Conservation (phyloP, 2,329 filamentous ascomycete genomes). For the Beauveria varroae region DNA sequence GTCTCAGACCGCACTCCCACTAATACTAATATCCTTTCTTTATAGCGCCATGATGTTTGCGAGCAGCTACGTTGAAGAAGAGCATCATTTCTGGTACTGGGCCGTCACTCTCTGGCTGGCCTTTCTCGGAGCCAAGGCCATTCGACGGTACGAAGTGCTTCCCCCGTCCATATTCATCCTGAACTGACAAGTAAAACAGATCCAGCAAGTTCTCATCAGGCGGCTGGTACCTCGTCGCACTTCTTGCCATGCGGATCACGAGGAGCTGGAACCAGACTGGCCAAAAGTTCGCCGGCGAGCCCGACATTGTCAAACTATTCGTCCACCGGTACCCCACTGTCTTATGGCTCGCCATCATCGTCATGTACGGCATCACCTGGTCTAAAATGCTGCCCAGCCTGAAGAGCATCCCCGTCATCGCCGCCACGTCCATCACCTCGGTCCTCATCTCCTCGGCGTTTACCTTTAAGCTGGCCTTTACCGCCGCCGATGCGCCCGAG, state of each 20-base stretch:
- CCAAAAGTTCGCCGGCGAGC: constrained; percentile 87
- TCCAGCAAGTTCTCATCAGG: constrained; percentile 21
- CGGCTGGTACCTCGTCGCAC: constrained; percentile 35
- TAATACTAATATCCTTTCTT: constrained; percentile 45
- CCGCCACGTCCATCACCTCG: constrained; percentile 33
- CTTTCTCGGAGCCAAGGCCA: constrained; percentile 42
- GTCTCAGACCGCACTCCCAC: constrained; percentile 21
- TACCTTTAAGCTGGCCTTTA: constrained; percentile 86
- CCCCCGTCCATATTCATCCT: not conserved
- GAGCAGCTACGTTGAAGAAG: constrained; percentile 95
- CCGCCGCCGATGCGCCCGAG: constrained; percentile 80
- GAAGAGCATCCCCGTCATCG: constrained; percentile 32
- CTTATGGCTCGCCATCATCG: constrained; percentile 67
- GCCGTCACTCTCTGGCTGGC: constrained; percentile 62
- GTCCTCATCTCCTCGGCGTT: constrained; percentile 50
- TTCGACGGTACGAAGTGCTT: constrained; percentile 28
- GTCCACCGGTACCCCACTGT: constrained; percentile 54
- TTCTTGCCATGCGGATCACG: constrained; percentile 57
- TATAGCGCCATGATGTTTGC: constrained; percentile 95
- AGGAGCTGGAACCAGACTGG: constrained; percentile 94
- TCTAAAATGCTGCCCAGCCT: constrained; percentile 36
- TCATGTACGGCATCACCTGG: constrained; percentile 58
- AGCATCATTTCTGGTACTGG: constrained; percentile 99
- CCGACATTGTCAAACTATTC: constrained; percentile 73
- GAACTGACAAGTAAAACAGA: constrained; percentile 17